Base-by-base conservation (phyloP, 192 early-diverging fungal species). In the Coemansia sp. region DNA sequence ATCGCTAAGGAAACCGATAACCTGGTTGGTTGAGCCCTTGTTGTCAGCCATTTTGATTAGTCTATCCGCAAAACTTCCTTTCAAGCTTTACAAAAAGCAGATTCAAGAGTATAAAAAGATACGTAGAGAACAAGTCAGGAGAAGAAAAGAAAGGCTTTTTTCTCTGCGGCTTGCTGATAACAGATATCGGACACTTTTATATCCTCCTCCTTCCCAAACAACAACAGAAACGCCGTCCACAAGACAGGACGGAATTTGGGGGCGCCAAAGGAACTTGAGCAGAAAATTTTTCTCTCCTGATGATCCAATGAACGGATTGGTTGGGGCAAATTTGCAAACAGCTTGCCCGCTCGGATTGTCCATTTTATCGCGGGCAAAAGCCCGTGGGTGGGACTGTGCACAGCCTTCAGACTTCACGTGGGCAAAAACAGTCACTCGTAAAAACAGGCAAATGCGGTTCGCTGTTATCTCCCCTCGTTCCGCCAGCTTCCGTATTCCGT, bases 1-100 rank as follows among this genome's bases (percentile, higher is more conserved):
- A 82, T 92, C 91, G 75, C 79, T 71, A 14, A 74, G 53, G 55
- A 85, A 84, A 65, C 64, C 65, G 30, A 70, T 42, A 31, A 65
- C 62, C 52, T 55, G 68, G 65, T 34, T 68, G 42, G 54, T 47
- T 59, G 61, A 22, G 72, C 41, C 72, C 69, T 81, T 81, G 34
- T 68, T 57, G 27, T 74, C 78, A 50, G 78, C 68, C 78, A 79
- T 79, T 55, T 37, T 50, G 7, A 36, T 36, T 50, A 53, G 34
- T 64, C 62, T 56, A 57, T 59, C 52, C 52, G 29, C 57, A 44
- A 48, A 54, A 36, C 34, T n/a, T 54, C 17, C 52, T 17, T 54
- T 54, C 2, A 23, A 6, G 52, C 28, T 54, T 54, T 54, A 54
- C 23, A 54, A 33, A 50, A 52, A 36, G 42, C 50, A 30, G 50